phyloP scores from a whole-genome alignment of 2,329 filamentous ascomycete genomes.

The Mycogone perniciosa region DNA sequence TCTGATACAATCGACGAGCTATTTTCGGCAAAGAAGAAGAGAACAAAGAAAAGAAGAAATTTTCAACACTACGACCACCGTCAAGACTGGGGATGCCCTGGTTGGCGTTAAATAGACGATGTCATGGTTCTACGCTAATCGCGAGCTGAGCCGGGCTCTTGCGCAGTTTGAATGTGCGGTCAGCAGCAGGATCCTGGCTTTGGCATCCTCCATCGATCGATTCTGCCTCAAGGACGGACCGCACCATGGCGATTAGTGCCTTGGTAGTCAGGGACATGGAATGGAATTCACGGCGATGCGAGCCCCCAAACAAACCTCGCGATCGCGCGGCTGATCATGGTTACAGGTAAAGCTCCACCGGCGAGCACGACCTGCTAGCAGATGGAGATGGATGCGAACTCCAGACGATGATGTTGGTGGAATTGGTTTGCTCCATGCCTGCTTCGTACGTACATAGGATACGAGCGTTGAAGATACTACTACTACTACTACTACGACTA shows the following conservation, averaged over 20 bases:
- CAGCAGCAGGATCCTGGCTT: conserved; percentile 8
- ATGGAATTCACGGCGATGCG: neutral
- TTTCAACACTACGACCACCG: neutral
- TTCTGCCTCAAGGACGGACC: neutral
- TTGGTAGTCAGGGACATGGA: conserved; percentile 10
- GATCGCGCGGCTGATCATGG: neutral
- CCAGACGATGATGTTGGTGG: no score
- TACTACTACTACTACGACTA: neutral
- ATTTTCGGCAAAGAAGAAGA: neutral
- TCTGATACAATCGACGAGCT: neutral
- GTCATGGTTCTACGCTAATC: conserved; percentile 9
- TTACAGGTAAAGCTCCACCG: neutral
- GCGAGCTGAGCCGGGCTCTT: conserved; percentile 9
- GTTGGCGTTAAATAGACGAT: conserved; percentile 3
- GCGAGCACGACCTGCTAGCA: no score
- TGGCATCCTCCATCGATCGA: conserved; percentile 1
- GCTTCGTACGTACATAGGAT: no score
- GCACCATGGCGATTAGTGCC: conserved; percentile 3
- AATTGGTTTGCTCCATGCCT: no score
- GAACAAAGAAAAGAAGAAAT: neutral
- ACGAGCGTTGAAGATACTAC: no score
- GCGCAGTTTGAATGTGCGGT: conserved; percentile 12
- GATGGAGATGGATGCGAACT: no score
- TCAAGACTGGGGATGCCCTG: conserved; percentile 1
- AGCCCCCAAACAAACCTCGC: neutral